phyloP scores from a whole-genome alignment of 2,329 filamentous ascomycete genomes.

The Fusarium odoratissimum region DNA sequence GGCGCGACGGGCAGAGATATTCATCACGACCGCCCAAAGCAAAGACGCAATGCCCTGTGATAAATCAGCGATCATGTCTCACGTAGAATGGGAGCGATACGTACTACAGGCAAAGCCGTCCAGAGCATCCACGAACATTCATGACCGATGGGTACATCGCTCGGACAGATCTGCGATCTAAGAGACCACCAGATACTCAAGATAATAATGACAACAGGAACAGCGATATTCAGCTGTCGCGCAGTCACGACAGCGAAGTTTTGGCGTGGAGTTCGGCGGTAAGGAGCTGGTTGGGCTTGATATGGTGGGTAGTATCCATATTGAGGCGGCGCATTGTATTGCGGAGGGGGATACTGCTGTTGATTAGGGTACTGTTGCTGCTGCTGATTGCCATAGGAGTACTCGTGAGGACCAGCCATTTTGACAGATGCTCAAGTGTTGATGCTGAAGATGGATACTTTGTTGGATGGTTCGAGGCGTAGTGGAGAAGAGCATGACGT shows the following conservation, averaged over 20 bases:
- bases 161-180: constrained; percentile 34
- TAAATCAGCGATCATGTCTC: neutral
- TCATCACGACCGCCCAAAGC: constrained; percentile 38
- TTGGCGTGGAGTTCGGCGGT: constrained; percentile 12
- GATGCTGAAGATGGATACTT: neutral
- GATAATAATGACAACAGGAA: constrained; percentile 52
- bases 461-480: neutral
- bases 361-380: constrained; percentile 4
- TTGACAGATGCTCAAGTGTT: neutral
- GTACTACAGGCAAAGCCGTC: constrained; percentile 41
- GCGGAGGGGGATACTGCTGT: constrained; percentile 10
- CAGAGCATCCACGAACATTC: constrained; percentile 42
- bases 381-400: constrained; percentile 15
- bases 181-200: constrained; percentile 56
- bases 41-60: constrained; percentile 32
- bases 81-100: neutral
- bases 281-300: constrained; percentile 2
- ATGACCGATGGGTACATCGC: constrained; percentile 16
- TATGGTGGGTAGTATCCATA: constrained; percentile 25
- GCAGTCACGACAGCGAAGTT: constrained; percentile 23
- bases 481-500: neutral
- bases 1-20: constrained; percentile 37
- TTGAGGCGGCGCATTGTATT: constrained; percentile 13
- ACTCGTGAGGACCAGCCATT: constrained; percentile 27
- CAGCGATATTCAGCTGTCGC: constrained; percentile 38